Evolutionary conservation across 2,329 filamentous ascomycete genomes (phyloP).

Genomic region (Monosporascus sp.): DNA sequence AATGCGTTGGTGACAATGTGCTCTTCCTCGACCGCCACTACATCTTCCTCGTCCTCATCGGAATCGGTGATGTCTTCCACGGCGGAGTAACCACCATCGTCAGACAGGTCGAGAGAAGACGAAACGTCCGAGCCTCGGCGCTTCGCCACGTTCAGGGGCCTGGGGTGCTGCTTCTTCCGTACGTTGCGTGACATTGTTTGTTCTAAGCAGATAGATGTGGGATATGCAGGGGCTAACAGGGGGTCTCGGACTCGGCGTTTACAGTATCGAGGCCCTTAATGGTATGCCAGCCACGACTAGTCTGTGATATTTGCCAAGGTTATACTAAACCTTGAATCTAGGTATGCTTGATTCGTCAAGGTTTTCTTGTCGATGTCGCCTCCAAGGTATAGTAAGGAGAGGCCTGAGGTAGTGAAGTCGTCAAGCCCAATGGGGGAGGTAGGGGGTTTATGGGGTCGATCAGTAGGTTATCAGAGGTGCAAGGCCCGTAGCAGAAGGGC

Average conservation of each 20-base stretch:
- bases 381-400: too few species aligned
- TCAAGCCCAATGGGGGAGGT: background rate
- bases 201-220: constrained; percentile 16
- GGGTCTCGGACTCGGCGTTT: constrained; percentile 12
- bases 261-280: constrained; percentile 16
- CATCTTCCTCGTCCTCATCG: constrained; percentile 71
- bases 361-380: too few species aligned
- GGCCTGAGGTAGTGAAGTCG: too few species aligned
- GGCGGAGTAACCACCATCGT: constrained; percentile 65
- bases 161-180: constrained; percentile 39
- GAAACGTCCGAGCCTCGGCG: constrained; percentile 48
- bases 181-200: constrained; percentile 48
- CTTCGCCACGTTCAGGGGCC: constrained; percentile 38
- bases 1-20: constrained; percentile 54
- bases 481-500: constrained; percentile 13
- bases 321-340: background rate
- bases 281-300: background rate
- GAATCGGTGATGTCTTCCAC: constrained; percentile 77
- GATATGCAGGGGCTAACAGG: constrained; percentile 19
- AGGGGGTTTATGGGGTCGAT: constrained; percentile 1
- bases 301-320: constrained; percentile 2
- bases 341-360: too few species aligned
- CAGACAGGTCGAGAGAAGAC: constrained; percentile 54
- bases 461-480: constrained; percentile 6
- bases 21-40: constrained; percentile 72